phyloP scores from a whole-genome alignment of 805 yeast species.

The Kluyveromyces siamensis region DNA sequence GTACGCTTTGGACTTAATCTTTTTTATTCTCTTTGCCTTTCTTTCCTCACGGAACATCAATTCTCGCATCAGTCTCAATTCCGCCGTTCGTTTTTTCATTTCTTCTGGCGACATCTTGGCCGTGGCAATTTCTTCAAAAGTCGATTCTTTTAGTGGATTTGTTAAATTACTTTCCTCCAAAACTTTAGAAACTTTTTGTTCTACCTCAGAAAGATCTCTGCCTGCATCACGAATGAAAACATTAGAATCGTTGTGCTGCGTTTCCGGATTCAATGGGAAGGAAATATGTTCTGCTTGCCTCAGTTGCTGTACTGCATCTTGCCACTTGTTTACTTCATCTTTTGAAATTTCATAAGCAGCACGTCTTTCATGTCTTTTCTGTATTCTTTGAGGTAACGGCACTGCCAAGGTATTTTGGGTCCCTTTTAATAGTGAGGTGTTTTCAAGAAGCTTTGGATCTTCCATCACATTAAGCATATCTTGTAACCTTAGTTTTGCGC shows the following conservation, averaged over 20 bases:
- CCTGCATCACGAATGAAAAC: constrained; percentile 42
- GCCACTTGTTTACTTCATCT: constrained; percentile 83
- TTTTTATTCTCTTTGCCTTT: constrained; percentile 83
- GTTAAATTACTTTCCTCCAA: constrained; percentile 56
- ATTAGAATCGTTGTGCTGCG: constrained; percentile 40
- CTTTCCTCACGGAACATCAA: constrained; percentile 93
- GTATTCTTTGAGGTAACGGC: constrained; percentile 81
- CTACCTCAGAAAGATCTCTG: constrained; percentile 51
- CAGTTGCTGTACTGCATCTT: constrained; percentile 67
- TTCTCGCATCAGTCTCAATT: constrained; percentile 87
- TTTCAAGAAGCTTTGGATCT: constrained; percentile 38
- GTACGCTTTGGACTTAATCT: constrained; percentile 87
- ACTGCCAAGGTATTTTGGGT: constrained; percentile 49
- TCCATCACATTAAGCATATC: constrained; percentile 70
- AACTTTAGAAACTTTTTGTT: constrained; percentile 51
- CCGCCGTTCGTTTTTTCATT: constrained; percentile 63
- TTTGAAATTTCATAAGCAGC: constrained; percentile 89
- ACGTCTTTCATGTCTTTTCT: constrained; percentile 72
- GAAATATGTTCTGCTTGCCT: constrained; percentile 77
- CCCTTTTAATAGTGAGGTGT: constrained; percentile 39
- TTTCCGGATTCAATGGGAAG: constrained; percentile 50
- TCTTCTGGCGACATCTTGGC: constrained; percentile 79
- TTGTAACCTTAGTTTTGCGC: constrained; percentile 47
- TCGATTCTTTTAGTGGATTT: constrained; percentile 68
- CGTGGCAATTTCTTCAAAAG: constrained; percentile 78